phyloP scores from a whole-genome alignment of 2,329 filamentous ascomycete species.

The Cercospora brassicicola region DNA sequence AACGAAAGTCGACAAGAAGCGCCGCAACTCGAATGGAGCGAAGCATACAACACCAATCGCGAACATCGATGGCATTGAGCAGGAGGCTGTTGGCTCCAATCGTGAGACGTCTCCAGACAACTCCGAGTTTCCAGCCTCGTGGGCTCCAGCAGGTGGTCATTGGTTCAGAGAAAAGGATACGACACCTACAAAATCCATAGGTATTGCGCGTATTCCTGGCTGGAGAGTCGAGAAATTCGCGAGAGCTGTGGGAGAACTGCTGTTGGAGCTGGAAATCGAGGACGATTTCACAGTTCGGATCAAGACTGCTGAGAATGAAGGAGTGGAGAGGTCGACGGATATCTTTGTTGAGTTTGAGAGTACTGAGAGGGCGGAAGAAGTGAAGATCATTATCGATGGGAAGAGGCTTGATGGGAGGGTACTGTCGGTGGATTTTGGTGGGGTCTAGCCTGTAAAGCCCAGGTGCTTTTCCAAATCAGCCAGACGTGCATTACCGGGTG shows the following conservation, averaged over 20 bases:
- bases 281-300: neutral
- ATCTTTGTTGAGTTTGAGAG: slow-evolving; percentile 11
- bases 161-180: neutral
- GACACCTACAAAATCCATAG: neutral
- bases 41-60: neutral
- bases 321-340: slow-evolving; percentile 7
- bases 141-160: slow-evolving; percentile 10
- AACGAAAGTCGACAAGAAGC: neutral
- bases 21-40: neutral
- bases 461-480: slow-evolving; percentile 61
- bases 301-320: neutral
- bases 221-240: slow-evolving; percentile 15
- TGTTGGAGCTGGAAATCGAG: neutral
- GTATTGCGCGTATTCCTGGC: slow-evolving; percentile 12
- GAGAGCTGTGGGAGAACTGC: neutral
- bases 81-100: neutral
- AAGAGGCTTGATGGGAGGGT: slow-evolving; percentile 3
- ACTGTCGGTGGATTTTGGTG: slow-evolving; percentile 5
- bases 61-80: neutral
- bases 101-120: neutral
- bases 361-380: neutral
- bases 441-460: slow-evolving; percentile 46
- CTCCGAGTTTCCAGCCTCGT: neutral
- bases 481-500: slow-evolving; percentile 66
- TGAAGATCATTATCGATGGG: slow-evolving; percentile 9